Base-by-base conservation (phyloP, 768 basidiomycete genomes). In the Paxillus ammoniavirescens region DNA sequence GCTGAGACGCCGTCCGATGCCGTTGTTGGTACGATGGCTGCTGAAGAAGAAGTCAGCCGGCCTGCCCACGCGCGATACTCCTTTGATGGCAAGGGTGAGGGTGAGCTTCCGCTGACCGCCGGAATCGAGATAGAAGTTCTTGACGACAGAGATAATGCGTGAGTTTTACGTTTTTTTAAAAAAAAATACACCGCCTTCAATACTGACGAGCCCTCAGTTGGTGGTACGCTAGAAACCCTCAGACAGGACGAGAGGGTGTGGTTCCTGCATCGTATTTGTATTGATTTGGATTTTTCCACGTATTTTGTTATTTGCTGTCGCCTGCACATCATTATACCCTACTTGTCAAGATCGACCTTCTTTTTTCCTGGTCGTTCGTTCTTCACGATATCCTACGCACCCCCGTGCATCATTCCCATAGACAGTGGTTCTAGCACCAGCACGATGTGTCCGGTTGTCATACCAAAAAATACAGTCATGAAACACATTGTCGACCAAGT, bases 211-310 rank as follows among this genome's bases (percentile, higher is more conserved):
- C 10, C 51, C 46, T 49, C 55, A 93, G 93, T 43, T 98, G 94
- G 94, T 97, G 93, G 94, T 95, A 90, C 64, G 91, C 87, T 48
- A 82, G 92, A 31, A 91, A 95, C 68, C 74, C 82, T 18, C 80
- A 81, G 48, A 86, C 87, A 44, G 90, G 93, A 8, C 81, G 77
- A 46, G 91, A 95, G 72, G 94, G 94, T 12, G 89, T 95, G 31
- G 90, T 97, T 47, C 94, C 94, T 8, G 89, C 92, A 40, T 84
- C 91, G 53, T 98, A 95, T 78, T 77, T 92, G 73, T 92, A 91
- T 75, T 93, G 78, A 82, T 63, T 58, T 49, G 45, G 15, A 69
- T 47, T 53, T 59, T 66, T 65, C 66, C 35, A 26, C 55, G 47
- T 54, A 54, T 59, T 42, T 59, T 66, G 56, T 66, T 66, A 61